Evolutionary conservation across 208 protist genomes (phyloP), one percentile per base, ranked within the genome.

Genomic region (Acanthamoeba castellanii): DNA sequence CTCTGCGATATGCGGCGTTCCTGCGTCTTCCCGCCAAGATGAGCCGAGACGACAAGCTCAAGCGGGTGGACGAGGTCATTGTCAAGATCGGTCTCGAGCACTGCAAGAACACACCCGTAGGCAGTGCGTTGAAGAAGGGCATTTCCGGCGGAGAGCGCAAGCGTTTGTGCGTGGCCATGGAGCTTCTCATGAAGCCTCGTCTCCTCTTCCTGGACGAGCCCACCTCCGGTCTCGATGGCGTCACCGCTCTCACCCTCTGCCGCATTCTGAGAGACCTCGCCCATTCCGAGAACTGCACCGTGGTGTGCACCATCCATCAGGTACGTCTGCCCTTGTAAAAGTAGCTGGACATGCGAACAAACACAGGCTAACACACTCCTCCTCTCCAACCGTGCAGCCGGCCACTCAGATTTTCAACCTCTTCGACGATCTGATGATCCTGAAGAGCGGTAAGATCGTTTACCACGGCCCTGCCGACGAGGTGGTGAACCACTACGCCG

Each of bases 91-190:
- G 93, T 47, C 89, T 96, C 27, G 45, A 32, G 18, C 30, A 70
- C 20, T 85, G 66, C 45, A 89, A 64, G 42, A 47, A 92, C 68
- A 96, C 95, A 27, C 16, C 30, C 3, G 93, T 96, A 8, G 95
- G 95, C 16, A 78, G 70, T 27, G 59, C 94, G 45, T 18, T 82
- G 57, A 84, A 32, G 74, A 87, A 93, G 64, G 95, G 95, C 47
- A 55, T 96, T 20, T 96, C 95, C 34, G 95, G 95, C 18, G 95
- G 95, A 30, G 95, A 96, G 85, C 87, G 89, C 55, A 96, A 96
- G 94, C 93, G 95, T 14, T 9, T 96, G 9, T 89, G 68, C 85
- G 94, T 96, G 13, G 95, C 78, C 11, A 78, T 52, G 57, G 94
- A 95, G 61, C 76, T 96, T 16, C 55, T 96, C n/a, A 59, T 66